Conservation (phyloP, 345 rosid genomes). For the Isatis tinctoria region DNA sequence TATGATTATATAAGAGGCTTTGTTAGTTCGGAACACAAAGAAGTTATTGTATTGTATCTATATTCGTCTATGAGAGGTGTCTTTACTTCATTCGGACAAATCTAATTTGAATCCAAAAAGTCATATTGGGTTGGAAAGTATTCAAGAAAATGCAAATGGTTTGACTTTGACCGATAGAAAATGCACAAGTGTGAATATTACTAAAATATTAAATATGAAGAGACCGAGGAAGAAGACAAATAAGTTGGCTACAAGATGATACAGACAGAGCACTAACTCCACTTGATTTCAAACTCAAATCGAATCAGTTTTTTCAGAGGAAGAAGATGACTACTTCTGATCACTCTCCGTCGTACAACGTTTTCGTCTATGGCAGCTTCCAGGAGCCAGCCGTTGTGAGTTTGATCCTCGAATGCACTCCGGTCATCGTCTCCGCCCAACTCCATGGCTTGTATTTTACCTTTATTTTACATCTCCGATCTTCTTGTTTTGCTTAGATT, state of each 20-base stretch:
- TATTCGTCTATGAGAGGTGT: neutral
- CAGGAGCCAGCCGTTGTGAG: constrained; percentile 65
- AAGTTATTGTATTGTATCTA: neutral
- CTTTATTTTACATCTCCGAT: neutral
- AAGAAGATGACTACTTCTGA: constrained; percentile 8
- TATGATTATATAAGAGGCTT: neutral
- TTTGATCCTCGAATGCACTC: constrained; percentile 59
- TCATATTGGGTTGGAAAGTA: neutral
- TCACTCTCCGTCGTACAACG: constrained; percentile 31
- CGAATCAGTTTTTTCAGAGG: neutral
- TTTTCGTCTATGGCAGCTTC: constrained; percentile 89
- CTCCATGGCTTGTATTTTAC: constrained; percentile 55
- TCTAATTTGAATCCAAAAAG: neutral
- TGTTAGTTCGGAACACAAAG: constrained; percentile 9
- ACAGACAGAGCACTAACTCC: neutral
- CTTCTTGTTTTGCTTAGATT: neutral
- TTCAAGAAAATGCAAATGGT: neutral
- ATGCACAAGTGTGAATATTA: too few relatives aligned
- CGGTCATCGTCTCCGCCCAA: constrained; percentile 50
- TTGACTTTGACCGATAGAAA: neutral
- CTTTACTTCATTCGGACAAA: neutral
- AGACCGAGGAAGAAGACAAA: neutral
- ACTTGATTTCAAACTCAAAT: neutral
- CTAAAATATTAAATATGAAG: too few relatives aligned
- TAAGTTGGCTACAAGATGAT: too few relatives aligned